phyloP scores from a whole-genome alignment of 1,139 yeast genomes.

The Blastobotrys buckinghamii region DNA sequence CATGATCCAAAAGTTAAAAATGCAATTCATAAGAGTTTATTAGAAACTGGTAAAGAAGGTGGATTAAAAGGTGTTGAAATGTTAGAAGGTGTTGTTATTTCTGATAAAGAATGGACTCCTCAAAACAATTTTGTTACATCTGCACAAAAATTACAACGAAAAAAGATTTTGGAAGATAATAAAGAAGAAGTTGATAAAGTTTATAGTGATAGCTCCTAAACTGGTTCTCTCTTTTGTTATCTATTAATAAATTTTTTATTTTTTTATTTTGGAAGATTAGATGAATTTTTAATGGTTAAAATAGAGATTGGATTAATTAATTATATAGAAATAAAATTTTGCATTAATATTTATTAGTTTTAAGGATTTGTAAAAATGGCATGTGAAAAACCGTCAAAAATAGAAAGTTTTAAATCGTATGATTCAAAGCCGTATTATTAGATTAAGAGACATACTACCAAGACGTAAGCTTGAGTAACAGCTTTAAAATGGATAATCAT shows the following conservation, averaged over 20 bases:
- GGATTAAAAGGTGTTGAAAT: conserved; percentile 86
- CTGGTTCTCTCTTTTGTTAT: too few species aligned
- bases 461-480: too few species aligned
- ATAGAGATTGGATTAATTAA: too few species aligned
- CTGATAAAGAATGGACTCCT: conserved; percentile 96
- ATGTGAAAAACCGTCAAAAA: too few species aligned
- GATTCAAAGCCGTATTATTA: too few species aligned
- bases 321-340: too few species aligned
- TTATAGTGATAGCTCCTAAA: conserved; percentile 12
- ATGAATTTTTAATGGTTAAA: neutral
- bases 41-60: conserved; percentile 71
- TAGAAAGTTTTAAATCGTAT: too few species aligned
- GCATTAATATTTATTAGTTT: too few species aligned
- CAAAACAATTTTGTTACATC: conserved; percentile 90
- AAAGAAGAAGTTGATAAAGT: conserved; percentile 29
- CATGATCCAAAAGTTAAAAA: conserved; percentile 52
- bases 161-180: conserved; percentile 63
- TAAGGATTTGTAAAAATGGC: too few species aligned
- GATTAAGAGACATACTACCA: too few species aligned
- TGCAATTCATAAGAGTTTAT: conserved; percentile 53
- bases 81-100: conserved; percentile 68
- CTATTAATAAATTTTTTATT: neutral
- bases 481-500: too few species aligned
- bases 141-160: conserved; percentile 95
- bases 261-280: neutral